Conservation (phyloP, 805 yeast species). For the Suhomyces sp. region DNA sequence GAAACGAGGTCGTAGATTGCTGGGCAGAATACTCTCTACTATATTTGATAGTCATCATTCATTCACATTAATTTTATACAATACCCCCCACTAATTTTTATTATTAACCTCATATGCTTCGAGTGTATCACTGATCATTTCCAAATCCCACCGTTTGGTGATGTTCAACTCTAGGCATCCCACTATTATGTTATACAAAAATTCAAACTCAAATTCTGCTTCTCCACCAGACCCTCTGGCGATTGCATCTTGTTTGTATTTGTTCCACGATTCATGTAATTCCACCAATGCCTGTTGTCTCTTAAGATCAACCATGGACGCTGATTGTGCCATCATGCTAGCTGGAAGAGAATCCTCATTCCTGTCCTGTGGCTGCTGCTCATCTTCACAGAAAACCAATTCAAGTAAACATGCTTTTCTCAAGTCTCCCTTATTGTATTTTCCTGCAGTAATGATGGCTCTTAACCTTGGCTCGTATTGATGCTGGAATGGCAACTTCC, state of each 20-base stretch:
- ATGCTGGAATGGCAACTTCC: slow-evolving; percentile 80
- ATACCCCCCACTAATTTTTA: too few relatives aligned
- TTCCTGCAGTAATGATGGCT: slow-evolving; percentile 67
- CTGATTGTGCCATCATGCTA: slow-evolving; percentile 8
- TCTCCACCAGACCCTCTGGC: slow-evolving; percentile 6
- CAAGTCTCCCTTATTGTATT: slow-evolving; percentile 51
- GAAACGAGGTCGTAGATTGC: too few relatives aligned
- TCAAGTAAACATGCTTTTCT: slow-evolving; percentile 37
- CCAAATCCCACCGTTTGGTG: slow-evolving; percentile 52
- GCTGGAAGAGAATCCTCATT: slow-evolving; percentile 4
- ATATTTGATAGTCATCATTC: too few relatives aligned
- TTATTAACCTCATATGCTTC: slow-evolving; percentile 2
- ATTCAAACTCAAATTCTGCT: slow-evolving; percentile 19
- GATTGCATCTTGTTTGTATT: slow-evolving; percentile 9
- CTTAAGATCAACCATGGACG: slow-evolving; percentile 18
- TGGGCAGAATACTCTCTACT: too few relatives aligned
- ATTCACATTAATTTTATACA: too few relatives aligned
- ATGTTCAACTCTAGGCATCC: slow-evolving; percentile 57
- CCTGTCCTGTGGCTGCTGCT: neutral
- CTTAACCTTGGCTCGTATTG: slow-evolving; percentile 78
- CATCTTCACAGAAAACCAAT: slow-evolving; percentile 20
- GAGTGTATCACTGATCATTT: slow-evolving; percentile 25
- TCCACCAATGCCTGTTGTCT: slow-evolving; percentile 16
- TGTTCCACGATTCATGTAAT: slow-evolving; percentile 20
- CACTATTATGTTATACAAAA: slow-evolving; percentile 37